phyloP scores from a whole-genome alignment of 345 rosid genomes.

The Clarkia xantiana region DNA sequence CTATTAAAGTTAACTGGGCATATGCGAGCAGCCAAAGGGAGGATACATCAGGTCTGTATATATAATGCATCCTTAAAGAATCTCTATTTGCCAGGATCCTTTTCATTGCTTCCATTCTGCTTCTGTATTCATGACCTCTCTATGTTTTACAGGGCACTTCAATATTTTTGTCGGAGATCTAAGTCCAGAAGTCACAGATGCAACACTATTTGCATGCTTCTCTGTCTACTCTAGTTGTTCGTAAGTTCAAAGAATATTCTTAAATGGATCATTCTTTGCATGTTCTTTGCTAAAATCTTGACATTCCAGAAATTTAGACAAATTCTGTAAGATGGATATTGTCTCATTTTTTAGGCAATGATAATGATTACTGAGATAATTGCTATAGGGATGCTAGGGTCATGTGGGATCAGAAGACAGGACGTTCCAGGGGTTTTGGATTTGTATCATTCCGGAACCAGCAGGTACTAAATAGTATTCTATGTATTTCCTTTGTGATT shows the following conservation, averaged over 20 bases:
- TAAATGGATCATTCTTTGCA: not conserved
- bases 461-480: slow-evolving; percentile 24
- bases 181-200: slow-evolving; percentile 84
- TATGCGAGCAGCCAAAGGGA: slow-evolving; percentile 97
- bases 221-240: slow-evolving; percentile 59
- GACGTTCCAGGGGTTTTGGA: slow-evolving; percentile 92
- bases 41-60: slow-evolving; percentile 78
- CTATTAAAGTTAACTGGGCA: slow-evolving; percentile 99
- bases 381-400: slow-evolving; percentile 62
- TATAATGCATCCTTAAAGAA: slow-evolving; percentile 1
- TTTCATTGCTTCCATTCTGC: not conserved
- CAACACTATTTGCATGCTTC: slow-evolving; percentile 66
- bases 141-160: slow-evolving; percentile 43
- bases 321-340: too few relatives aligned
- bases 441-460: slow-evolving; percentile 81
- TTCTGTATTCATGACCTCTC: not conserved
- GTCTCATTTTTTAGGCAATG: too few relatives aligned
- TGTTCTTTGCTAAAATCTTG: not conserved
- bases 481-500: not conserved
- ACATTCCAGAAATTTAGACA: not conserved
- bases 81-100: too few relatives aligned
- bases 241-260: slow-evolving; percentile 29
- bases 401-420: slow-evolving; percentile 98
- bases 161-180: slow-evolving; percentile 90
- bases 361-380: not conserved